Evolutionary conservation across 2,329 filamentous ascomycete species (phyloP).

Genomic region (Colletotrichum sp.): DNA sequence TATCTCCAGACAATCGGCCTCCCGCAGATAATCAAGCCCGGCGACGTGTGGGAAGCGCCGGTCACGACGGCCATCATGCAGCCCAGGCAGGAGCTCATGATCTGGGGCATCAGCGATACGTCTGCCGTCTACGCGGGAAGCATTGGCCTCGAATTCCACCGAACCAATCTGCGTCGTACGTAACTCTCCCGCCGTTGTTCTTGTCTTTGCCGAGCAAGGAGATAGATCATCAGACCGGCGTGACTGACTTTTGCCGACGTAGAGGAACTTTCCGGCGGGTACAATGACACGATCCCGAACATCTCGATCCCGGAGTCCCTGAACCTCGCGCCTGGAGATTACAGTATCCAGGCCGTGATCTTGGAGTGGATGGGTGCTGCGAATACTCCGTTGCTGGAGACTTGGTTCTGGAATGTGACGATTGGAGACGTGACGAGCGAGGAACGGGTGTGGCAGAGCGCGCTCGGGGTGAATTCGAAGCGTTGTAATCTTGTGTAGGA

Average conservation of each 20-base stretch:
- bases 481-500: neutral
- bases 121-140: neutral
- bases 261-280: neutral
- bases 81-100: neutral
- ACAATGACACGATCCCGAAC: neutral
- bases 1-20: neutral
- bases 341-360: neutral
- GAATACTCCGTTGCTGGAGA: neutral
- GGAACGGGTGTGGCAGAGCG: neutral
- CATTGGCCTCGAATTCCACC: neutral
- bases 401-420: constrained; percentile 2
- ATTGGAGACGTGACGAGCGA: neutral
- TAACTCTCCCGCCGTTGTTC: rapidly evolving
- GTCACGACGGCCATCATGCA: neutral
- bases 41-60: neutral
- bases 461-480: neutral
- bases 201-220: neutral
- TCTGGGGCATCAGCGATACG: neutral
- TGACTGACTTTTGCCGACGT: neutral
- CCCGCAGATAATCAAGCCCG: neutral
- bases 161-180: neutral
- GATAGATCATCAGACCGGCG: rapidly evolving
- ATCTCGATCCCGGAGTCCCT: neutral
- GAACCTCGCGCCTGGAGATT: neutral
- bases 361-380: neutral